These are phyloP conservation scores for Coemansia sp. DNA, from an alignment of 192 early-diverging fungal genomes.

Conservation along the genomic window DNA sequence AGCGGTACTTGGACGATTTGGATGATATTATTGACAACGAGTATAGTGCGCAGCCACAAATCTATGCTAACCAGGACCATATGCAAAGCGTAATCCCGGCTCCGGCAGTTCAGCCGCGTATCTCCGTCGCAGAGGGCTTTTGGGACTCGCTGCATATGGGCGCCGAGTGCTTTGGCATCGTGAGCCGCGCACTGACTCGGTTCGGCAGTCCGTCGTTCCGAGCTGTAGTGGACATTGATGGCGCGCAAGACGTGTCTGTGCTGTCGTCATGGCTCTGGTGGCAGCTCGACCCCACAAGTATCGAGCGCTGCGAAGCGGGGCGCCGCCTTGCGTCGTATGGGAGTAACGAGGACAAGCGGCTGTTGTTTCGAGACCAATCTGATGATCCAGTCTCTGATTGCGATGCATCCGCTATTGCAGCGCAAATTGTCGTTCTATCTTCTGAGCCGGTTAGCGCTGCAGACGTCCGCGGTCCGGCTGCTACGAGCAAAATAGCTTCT, in stretches of 20 bases:
- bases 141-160: constrained; percentile 52
- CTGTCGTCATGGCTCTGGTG: constrained; percentile 54
- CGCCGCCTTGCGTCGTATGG: constrained; percentile 8
- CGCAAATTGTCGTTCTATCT: constrained; percentile 26
- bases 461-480: constrained; percentile 11
- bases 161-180: constrained; percentile 26
- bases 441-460: constrained; percentile 17
- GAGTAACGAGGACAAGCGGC: neutral
- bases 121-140: constrained; percentile 21
- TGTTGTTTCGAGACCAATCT: constrained; percentile 20
- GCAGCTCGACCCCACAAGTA: constrained; percentile 39
- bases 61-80: neutral
- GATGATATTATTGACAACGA: constrained; percentile 34
- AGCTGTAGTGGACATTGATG: constrained; percentile 11
- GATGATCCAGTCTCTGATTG: neutral
- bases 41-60: constrained; percentile 14
- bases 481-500: neutral
- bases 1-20: constrained; percentile 39
- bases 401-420: neutral
- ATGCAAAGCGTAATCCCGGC: neutral
- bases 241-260: constrained; percentile 18
- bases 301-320: neutral
- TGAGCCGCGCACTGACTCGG: constrained; percentile 16
- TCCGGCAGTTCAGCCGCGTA: neutral
- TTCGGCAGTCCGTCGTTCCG: constrained; percentile 22